Percentiles rank a stretch among this genome's conserved stretches.
Evolutionary conservation across 2,329 filamentous ascomycete species (phyloP).

Genomic region (Hypoxylon sp.): DNA sequence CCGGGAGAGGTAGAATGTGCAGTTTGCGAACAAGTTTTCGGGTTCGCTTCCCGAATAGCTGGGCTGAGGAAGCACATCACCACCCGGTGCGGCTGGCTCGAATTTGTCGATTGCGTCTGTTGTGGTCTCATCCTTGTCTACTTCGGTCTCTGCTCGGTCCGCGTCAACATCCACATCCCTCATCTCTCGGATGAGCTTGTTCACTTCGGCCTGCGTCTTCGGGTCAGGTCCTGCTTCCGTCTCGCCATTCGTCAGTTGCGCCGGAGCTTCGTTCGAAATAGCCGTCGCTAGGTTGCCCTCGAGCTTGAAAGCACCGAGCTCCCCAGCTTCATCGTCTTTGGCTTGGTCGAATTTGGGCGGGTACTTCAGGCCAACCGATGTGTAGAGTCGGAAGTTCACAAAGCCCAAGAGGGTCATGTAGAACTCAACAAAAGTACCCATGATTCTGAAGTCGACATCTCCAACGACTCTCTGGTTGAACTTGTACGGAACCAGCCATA

Average conservation of each 20-base stretch:
- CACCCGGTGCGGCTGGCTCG: conserved; percentile 81
- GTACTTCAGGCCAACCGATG: conserved; percentile 88
- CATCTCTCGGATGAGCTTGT: conserved; percentile 74
- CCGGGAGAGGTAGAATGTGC: conserved; percentile 91
- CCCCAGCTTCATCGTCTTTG: conserved; percentile 89
- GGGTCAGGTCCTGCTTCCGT: conserved; percentile 65
- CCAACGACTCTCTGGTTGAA: conserved; percentile 95
- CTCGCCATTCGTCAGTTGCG: conserved; percentile 61
- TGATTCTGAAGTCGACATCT: conserved; percentile 97
- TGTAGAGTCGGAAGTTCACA: conserved; percentile 95
- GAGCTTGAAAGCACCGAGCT: conserved; percentile 89
- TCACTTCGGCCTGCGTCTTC: conserved; percentile 70
- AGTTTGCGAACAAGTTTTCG: conserved; percentile 82
- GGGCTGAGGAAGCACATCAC: conserved; percentile 87
- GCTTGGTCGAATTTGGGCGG: conserved; percentile 90
- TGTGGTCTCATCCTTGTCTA: conserved; percentile 55
- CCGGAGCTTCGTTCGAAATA: conserved; percentile 58
- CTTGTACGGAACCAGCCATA: conserved; percentile 97
- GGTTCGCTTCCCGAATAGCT: conserved; percentile 70
- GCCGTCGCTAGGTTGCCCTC: conserved; percentile 74
- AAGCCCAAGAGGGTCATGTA: conserved; percentile 97
- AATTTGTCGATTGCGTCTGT: conserved; percentile 87
- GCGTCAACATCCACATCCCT: conserved; percentile 61
- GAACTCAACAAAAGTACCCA: conserved; percentile 99
- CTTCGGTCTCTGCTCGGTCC: conserved; percentile 52